phyloP scores from a whole-genome alignment of 305 asterid species.

The Withania somnifera region DNA sequence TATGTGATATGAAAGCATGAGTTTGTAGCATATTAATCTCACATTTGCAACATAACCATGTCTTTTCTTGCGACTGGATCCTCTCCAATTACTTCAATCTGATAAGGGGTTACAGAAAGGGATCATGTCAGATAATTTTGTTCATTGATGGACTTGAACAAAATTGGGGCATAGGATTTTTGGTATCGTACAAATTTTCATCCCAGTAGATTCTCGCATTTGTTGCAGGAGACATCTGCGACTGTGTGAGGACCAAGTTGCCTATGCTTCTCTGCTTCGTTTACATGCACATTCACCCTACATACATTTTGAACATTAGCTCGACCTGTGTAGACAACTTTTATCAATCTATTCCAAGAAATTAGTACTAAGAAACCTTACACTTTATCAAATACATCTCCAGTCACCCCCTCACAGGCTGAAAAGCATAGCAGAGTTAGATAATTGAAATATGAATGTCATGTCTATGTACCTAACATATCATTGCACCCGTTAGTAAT shows the following conservation, averaged over 20 bases:
- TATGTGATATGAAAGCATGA: background rate
- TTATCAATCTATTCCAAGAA: background rate
- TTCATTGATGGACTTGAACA: background rate
- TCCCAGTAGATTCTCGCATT: background rate
- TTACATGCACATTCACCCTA: background rate
- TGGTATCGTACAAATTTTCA: constrained; percentile 7
- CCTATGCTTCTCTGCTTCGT: background rate
- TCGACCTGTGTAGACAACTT: background rate
- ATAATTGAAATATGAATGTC: background rate
- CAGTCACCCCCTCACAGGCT: background rate
- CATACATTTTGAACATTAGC: background rate
- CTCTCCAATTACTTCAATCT: background rate
- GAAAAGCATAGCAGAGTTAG: background rate
- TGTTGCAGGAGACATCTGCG: background rate
- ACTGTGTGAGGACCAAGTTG: constrained; percentile 2
- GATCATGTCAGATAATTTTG: background rate
- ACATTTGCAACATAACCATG: background rate
- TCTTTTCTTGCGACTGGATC: background rate
- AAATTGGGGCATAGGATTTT: background rate
- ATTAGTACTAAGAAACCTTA: background rate
- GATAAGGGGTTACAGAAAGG: background rate
- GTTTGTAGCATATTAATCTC: background rate
- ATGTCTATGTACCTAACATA: too few species aligned
- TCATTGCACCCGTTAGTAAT: too few species aligned
- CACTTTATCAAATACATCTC: constrained; percentile 1